Percentiles rank a stretch among this genome's conserved stretches.
Conservation (phyloP, 148 eudicot species). For the Vaccinium darrowii region DNA sequence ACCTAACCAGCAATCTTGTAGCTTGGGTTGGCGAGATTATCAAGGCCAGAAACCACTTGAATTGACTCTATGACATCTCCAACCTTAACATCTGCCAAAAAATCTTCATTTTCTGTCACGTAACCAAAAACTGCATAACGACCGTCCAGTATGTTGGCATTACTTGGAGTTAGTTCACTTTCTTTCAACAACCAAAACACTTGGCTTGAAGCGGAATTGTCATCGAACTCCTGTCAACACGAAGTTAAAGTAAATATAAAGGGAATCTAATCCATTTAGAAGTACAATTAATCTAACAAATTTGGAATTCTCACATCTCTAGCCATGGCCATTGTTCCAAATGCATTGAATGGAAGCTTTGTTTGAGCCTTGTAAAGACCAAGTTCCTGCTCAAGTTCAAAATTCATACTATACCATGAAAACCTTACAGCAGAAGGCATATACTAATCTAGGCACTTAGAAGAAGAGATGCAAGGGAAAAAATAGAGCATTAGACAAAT, state of each 20-base stretch:
- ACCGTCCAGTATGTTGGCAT: conserved; percentile 94
- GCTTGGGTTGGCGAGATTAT: conserved; percentile 89
- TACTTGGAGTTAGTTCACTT: conserved; percentile 96
- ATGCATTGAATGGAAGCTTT: conserved; percentile 95
- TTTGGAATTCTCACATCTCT: conserved; percentile 62
- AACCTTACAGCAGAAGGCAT: background rate
- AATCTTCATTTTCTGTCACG: conserved; percentile 81
- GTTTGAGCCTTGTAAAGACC: conserved; percentile 99
- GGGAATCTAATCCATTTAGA: background rate
- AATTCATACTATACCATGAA: background rate
- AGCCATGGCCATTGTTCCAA: conserved; percentile 99
- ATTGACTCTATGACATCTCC: conserved; percentile 92
- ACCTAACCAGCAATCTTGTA: conserved; percentile 87
- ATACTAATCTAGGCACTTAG: background rate
- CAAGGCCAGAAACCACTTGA: conserved; percentile 83
- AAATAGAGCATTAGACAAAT: background rate
- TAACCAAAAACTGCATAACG: conserved; percentile 94
- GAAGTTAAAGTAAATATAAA: conserved; percentile 10
- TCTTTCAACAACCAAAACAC: conserved; percentile 96
- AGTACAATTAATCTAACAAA: background rate
- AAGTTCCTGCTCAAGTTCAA: conserved; percentile 56
- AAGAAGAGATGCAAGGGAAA: background rate
- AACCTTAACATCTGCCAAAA: conserved; percentile 89
- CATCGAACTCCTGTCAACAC: conserved; percentile 76
- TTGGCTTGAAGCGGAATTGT: conserved; percentile 92